Percentiles rank a stretch among this genome's conserved stretches.
phyloP scores from a whole-genome alignment of 495 filamentous ascomycete genomes.

The Talaromyces ruber region DNA sequence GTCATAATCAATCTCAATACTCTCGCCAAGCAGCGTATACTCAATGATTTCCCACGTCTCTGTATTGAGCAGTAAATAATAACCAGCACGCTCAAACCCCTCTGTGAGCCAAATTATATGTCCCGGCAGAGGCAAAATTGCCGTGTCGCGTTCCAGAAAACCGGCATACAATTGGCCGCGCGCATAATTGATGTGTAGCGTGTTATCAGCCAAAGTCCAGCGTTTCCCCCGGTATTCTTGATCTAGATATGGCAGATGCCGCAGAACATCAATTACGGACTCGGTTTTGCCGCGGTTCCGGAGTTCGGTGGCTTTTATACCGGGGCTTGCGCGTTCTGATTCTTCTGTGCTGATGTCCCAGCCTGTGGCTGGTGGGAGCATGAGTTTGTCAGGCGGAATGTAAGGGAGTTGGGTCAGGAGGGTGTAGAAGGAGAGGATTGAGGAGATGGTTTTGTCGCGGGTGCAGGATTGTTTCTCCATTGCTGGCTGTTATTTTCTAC shows the following conservation, averaged over 20 bases:
- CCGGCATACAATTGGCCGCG: not conserved
- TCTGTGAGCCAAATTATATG: conserved; percentile 4
- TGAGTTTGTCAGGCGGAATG: conserved; percentile 1
- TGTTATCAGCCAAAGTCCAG: conserved; percentile 3
- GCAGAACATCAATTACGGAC: not conserved
- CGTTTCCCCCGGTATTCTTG: not conserved
- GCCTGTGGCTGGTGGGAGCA: not conserved
- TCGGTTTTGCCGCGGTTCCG: conserved; percentile 4
- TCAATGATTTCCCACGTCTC: conserved; percentile 6
- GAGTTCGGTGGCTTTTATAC: not conserved
- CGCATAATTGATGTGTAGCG: conserved; percentile 5
- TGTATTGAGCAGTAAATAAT: not conserved
- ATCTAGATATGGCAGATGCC: not conserved
- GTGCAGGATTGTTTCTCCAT: not conserved
- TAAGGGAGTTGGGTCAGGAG: conserved; percentile 1
- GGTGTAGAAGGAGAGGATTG: not conserved
- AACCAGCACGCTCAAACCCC: not conserved
- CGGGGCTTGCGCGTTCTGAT: not conserved
- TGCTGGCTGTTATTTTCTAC: not conserved
- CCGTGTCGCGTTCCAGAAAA: not conserved
- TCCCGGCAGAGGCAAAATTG: not conserved
- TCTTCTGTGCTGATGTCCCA: not conserved
- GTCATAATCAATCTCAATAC: not conserved
- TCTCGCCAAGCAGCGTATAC: not conserved
- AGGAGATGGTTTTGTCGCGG: not conserved